Base-by-base conservation (phyloP, 306 rosid species). In the Vicia faba region DNA sequence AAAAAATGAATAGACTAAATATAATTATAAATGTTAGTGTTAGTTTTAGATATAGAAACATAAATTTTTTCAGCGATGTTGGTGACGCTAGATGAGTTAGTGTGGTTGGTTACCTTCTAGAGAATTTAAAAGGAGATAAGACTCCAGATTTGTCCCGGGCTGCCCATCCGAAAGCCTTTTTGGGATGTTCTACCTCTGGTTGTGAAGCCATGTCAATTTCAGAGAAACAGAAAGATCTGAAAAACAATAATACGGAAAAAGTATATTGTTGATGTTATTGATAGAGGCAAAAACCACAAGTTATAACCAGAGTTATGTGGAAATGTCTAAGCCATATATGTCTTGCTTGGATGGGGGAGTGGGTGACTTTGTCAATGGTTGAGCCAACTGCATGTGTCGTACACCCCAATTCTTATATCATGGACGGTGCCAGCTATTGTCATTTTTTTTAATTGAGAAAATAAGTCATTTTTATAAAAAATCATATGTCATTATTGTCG, bases 101-200 rank as follows among this genome's bases (percentile, higher is more conserved):
- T 45, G 3, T n/a, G 2, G 7, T 48, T n/a, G 2, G 7, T 48
- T 2, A 48, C 86, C 86, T 81, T 77, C 84, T 53, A 31, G 83
- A 81, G 84, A 84, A 84, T 0, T 68, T 48, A 65, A 84, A 81
- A 14, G 89, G 89, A 58, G 86, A 82, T 26, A 81, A 83, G 39
- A 70, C 8, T 0, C 86, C 86, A 40, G 82, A 78, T 2, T 72
- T 0, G 14, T 81, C 83, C 26, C 70, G 43, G 6, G 83, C 86
- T 2, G 86, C 86, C 86, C 83, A 82, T 46, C 86, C 86, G 15
- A 75, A 66, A 11, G 80, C 83, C 69, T 70, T 61, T 10, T 3
- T 61, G n/a, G 86, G 83, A 58, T 82, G 83, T 62, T 82, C 76
- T 0, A 0, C 0, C 18, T 74, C 83, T 7, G 80, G 16, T 60